These are phyloP conservation scores for Rubus idaeus DNA, from an alignment of 306 rosid genomes.

Conservation along the genomic window DNA sequence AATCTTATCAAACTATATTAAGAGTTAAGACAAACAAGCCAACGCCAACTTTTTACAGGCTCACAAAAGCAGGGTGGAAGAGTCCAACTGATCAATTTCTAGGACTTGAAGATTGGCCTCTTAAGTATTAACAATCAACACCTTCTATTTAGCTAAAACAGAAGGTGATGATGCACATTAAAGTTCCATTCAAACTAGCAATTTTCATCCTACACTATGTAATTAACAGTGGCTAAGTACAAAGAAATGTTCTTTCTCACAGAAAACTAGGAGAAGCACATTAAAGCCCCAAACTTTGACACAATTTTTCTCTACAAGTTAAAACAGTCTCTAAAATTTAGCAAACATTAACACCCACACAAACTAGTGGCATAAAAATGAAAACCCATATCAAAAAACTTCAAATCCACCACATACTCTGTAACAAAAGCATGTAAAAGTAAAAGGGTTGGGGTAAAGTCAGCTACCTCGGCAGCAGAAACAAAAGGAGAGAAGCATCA, in stretches of 20 bases:
- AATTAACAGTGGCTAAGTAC: not conserved
- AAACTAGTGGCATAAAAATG: not conserved
- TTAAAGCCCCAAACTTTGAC: not conserved
- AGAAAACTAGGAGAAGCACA: not conserved
- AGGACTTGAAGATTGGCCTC: not conserved
- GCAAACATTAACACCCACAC: not conserved
- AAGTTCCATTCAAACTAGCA: not conserved
- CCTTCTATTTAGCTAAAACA: not conserved
- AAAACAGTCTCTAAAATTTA: not conserved
- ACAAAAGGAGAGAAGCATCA: conserved; percentile 30
- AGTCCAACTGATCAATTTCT: not conserved
- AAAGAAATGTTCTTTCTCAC: not conserved
- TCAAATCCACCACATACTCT: not conserved
- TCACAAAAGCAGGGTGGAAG: conserved; percentile 6
- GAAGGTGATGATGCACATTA: too few relatives aligned
- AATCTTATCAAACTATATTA: not conserved
- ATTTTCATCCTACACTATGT: not conserved
- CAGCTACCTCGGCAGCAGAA: conserved; percentile 41
- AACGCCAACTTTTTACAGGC: not conserved
- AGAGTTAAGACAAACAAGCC: not conserved
- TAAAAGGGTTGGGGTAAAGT: conserved; percentile 2
- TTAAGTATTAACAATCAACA: not conserved
- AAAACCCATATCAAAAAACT: conserved; percentile 14
- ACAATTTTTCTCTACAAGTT: not conserved
- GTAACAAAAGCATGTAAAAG: not conserved